These are phyloP conservation scores for Silene conica DNA, from an alignment of 148 eudicot genomes.

Conservation along the genomic window DNA sequence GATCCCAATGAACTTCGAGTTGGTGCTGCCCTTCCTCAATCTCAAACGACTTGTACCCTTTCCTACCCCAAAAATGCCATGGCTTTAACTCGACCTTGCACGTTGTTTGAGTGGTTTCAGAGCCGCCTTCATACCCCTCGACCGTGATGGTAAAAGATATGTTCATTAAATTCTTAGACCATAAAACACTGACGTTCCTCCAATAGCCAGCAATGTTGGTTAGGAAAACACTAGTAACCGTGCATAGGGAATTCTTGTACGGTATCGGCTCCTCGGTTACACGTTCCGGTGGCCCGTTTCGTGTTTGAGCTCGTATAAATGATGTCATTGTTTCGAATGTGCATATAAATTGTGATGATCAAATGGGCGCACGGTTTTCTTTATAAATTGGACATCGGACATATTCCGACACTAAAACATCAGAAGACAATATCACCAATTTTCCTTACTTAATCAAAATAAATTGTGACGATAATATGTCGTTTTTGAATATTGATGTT, in stretches of 20 bases:
- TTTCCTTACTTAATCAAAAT: no score
- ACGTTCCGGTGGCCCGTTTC: constrained; percentile 31
- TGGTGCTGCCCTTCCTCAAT: constrained; percentile 40
- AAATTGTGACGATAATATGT: not conserved
- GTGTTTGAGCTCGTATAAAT: constrained; percentile 27
- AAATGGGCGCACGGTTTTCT: no score
- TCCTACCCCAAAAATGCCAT: constrained; percentile 90
- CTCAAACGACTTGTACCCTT: constrained; percentile 64
- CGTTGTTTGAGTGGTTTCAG: constrained; percentile 28
- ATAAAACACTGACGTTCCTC: constrained; percentile 64
- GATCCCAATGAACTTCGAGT: constrained; percentile 78
- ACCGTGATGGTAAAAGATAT: constrained; percentile 48
- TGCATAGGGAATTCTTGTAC: constrained; percentile 38
- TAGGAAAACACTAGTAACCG: constrained; percentile 52
- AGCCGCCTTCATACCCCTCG: constrained; percentile 43
- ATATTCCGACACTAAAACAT: not conserved
- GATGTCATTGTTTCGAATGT: not conserved
- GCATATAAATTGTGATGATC: not conserved
- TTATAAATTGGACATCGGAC: no score
- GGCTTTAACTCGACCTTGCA: constrained; percentile 88
- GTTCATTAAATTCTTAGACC: constrained; percentile 70
- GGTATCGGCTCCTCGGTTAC: constrained; percentile 41
- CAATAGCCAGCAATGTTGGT: constrained; percentile 64
- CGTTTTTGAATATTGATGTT: not conserved
- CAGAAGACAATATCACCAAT: not conserved